phyloP scores from a whole-genome alignment of 2,329 filamentous ascomycete species.

The Pseudogymnoascus sp. region DNA sequence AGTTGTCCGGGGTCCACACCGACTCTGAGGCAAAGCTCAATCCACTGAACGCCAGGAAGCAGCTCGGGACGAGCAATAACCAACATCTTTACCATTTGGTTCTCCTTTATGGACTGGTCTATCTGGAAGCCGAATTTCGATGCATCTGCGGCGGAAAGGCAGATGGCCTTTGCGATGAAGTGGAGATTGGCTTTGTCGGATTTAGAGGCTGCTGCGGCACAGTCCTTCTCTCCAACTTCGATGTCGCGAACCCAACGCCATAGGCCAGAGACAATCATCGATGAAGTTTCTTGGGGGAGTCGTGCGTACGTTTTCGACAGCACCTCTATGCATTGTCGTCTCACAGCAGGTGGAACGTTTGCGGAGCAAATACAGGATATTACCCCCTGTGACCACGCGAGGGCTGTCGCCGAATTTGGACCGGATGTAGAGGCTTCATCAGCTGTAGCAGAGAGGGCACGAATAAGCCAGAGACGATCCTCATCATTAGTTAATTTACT shows the following conservation, averaged over 20 bases:
- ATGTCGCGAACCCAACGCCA: constrained; percentile 72
- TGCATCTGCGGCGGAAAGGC: constrained; percentile 47
- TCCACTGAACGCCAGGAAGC: constrained; percentile 77
- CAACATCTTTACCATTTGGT: constrained; percentile 69
- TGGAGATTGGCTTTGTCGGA: constrained; percentile 59
- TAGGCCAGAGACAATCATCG: constrained; percentile 62
- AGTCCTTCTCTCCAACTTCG: constrained; percentile 72
- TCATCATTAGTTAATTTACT: constrained; percentile 68
- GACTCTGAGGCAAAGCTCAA: constrained; percentile 74
- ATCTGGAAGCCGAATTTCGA: constrained; percentile 37
- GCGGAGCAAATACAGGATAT: constrained; percentile 70
- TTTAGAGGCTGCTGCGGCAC: constrained; percentile 59
- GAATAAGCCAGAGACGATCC: constrained; percentile 71
- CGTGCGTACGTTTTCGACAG: constrained; percentile 61
- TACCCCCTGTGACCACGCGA: constrained; percentile 77
- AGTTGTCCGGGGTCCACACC: constrained; percentile 78
- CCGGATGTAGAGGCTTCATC: constrained; percentile 41
- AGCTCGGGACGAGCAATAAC: constrained; percentile 73
- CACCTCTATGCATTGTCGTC: constrained; percentile 54
- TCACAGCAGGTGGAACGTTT: constrained; percentile 52
- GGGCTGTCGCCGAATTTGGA: constrained; percentile 44
- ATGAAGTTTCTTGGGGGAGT: constrained; percentile 51
- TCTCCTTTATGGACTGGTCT: constrained; percentile 48
- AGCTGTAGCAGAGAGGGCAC: constrained; percentile 60
- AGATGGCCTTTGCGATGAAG: constrained; percentile 55